These are phyloP conservation scores for Thalia dealbata DNA, from an alignment of 176 grass and related monocot genomes.

Conservation along the genomic window DNA sequence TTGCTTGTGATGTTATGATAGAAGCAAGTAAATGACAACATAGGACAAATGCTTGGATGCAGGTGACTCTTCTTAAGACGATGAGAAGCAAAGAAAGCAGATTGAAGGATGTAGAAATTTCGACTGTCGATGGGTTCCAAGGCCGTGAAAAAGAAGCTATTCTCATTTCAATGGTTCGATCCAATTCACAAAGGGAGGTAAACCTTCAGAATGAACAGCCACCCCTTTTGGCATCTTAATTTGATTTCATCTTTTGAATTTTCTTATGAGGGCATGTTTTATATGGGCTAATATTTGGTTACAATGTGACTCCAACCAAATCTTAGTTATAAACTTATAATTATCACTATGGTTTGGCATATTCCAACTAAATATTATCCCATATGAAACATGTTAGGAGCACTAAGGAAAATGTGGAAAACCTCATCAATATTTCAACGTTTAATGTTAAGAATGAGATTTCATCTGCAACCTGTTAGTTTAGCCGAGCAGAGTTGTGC, in stretches of 20 bases:
- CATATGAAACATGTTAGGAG: no score
- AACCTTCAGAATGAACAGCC: neutral
- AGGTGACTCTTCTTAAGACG: constrained; percentile 80
- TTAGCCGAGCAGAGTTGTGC: no score
- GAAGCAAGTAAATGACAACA: neutral
- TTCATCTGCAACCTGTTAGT: no score
- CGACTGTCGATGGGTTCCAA: constrained; percentile 94
- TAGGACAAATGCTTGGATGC: neutral
- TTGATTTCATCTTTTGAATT: no score
- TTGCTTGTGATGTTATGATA: neutral
- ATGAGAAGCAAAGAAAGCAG: constrained; percentile 67
- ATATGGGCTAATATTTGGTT: no score
- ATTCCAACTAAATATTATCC: no score
- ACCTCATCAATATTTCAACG: no score
- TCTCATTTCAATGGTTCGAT: constrained; percentile 93
- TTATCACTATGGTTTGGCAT: no score
- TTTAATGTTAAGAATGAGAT: no score
- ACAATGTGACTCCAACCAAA: no score
- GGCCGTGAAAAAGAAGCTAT: constrained; percentile 94
- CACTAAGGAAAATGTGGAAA: neutral
- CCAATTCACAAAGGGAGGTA: constrained; percentile 90
- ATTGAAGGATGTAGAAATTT: constrained; percentile 89
- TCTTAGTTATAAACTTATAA: no score
- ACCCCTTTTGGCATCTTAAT: neutral
- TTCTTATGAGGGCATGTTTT: no score